phyloP scores from a whole-genome alignment of 305 asterid genomes.

The Fraxinus sp. region DNA sequence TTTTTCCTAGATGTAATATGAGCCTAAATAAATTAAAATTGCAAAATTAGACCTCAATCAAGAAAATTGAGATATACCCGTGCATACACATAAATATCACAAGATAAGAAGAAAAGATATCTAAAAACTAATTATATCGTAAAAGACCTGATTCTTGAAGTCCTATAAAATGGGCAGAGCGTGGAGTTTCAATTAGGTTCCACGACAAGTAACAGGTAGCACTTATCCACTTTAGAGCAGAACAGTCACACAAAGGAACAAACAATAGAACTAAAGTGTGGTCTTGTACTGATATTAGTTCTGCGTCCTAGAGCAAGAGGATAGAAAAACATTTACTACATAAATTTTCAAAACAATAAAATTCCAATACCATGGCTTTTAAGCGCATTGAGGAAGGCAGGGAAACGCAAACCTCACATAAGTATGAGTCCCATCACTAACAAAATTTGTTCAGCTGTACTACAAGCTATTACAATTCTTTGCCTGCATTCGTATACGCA shows the following conservation, averaged over 20 bases:
- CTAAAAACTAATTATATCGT: neutral
- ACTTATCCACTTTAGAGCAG: neutral
- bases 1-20: neutral
- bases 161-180: neutral
- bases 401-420: neutral
- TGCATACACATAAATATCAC: neutral
- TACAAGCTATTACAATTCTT: neutral
- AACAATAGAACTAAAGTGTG: neutral
- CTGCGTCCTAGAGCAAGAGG: neutral
- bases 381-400: neutral
- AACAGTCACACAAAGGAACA: neutral
- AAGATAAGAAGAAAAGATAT: neutral
- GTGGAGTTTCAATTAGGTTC: neutral
- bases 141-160: neutral
- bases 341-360: neutral
- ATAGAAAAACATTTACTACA: neutral
- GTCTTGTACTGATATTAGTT: neutral
- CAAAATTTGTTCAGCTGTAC: neutral
- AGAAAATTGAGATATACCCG: neutral
- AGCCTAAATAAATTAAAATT: neutral
- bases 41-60: neutral
- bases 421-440: neutral
- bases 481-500: neutral
- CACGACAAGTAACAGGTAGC: neutral
- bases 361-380: neutral